Percentiles rank a stretch among this genome's conserved stretches.
phyloP scores from a whole-genome alignment of 202 grass and related monocot species.

The Bolboschoenoplectus hybrid region DNA sequence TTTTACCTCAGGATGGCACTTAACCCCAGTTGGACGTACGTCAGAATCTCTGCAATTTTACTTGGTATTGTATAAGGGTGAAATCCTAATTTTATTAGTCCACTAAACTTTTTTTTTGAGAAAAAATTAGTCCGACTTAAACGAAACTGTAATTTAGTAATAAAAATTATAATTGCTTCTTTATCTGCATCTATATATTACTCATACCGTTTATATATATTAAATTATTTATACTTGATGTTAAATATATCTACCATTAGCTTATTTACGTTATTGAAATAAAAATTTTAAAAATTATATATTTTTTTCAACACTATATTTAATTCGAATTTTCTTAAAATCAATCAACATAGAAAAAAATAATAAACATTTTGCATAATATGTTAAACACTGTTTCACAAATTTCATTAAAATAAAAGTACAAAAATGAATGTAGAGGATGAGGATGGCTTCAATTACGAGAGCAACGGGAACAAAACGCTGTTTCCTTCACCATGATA shows the following conservation, averaged over 20 bases:
- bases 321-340: too few relatives aligned
- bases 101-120: background rate
- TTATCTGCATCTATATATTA: background rate
- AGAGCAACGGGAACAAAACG: conserved; percentile 17
- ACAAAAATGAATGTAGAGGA: too few relatives aligned
- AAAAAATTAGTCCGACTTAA: too few relatives aligned
- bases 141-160: too few relatives aligned
- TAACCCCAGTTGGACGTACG: background rate
- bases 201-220: background rate
- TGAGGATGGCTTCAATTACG: background rate
- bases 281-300: too few relatives aligned
- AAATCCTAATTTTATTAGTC: background rate
- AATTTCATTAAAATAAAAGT: too few relatives aligned
- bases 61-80: background rate
- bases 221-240: background rate
- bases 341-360: too few relatives aligned
- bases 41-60: background rate
- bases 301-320: too few relatives aligned
- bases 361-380: too few relatives aligned
- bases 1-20: background rate
- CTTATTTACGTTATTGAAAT: too few relatives aligned
- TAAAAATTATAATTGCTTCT: too few relatives aligned
- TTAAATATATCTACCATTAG: background rate
- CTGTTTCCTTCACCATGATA: background rate
- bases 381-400: too few relatives aligned